phyloP scores from a whole-genome alignment of 2,329 filamentous ascomycete genomes.

The Arthrobotrys pseudoclavata region DNA sequence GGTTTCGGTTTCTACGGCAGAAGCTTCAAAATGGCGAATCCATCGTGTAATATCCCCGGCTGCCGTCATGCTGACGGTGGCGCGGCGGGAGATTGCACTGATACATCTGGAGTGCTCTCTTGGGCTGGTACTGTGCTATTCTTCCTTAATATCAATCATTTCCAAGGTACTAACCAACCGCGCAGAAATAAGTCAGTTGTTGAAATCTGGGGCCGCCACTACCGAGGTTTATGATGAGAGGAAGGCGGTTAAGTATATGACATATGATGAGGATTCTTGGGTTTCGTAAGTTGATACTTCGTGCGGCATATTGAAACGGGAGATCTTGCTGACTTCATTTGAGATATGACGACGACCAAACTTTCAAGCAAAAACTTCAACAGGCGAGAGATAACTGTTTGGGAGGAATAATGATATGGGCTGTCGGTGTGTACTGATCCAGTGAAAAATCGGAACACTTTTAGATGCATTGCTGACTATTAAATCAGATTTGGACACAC shows the following conservation, averaged over 20 bases:
- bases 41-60: constrained; percentile 59
- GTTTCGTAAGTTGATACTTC: constrained; percentile 17
- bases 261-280: constrained; percentile 31
- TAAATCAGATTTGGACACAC: constrained; percentile 18
- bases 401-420: constrained; percentile 33
- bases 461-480: neutral
- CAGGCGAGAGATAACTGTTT: constrained; percentile 21
- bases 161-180: neutral
- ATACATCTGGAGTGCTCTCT: constrained; percentile 17
- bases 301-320: neutral
- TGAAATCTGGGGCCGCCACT: constrained; percentile 11
- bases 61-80: constrained; percentile 50
- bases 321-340: neutral
- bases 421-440: constrained; percentile 9
- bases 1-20: constrained; percentile 59
- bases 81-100: constrained; percentile 6
- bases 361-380: constrained; percentile 29
- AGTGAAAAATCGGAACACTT: too few relatives aligned
- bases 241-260: constrained; percentile 28
- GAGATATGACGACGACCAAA: constrained; percentile 30
- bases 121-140: constrained; percentile 1
- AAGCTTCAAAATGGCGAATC: constrained; percentile 58
- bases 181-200: constrained; percentile 11
- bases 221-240: constrained; percentile 19
- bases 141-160: neutral